These are phyloP conservation scores for Cardamine occulta DNA, from an alignment of 345 rosid species.

Conservation along the genomic window DNA sequence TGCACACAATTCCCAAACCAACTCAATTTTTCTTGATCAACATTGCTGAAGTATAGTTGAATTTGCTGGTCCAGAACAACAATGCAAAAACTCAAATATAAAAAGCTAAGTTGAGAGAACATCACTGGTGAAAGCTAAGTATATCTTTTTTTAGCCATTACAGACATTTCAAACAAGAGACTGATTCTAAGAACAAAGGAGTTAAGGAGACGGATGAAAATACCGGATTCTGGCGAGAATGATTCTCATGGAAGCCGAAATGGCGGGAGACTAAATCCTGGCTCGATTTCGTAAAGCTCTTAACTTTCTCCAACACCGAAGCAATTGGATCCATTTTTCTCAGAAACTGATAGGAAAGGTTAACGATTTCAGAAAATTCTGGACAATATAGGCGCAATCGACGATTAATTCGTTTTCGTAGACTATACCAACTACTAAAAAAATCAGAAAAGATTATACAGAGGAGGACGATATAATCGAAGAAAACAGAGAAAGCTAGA, in stretches of 20 bases:
- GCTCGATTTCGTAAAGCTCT: constrained; percentile 53
- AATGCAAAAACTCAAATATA: neutral
- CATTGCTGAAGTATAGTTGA: neutral
- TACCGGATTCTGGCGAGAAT: constrained; percentile 72
- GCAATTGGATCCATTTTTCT: constrained; percentile 61
- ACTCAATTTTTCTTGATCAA: neutral
- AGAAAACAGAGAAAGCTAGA: neutral
- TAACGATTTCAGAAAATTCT: neutral
- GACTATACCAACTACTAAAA: neutral
- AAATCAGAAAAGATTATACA: neutral
- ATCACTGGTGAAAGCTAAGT: neutral
- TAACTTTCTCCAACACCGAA: constrained; percentile 54
- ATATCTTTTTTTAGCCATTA: neutral
- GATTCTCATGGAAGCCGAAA: constrained; percentile 45
- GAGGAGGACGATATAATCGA: neutral
- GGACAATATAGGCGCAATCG: neutral
- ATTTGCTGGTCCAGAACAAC: neutral
- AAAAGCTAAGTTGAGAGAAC: neutral
- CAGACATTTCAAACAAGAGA: neutral
- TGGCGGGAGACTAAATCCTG: constrained; percentile 55
- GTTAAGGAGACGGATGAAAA: neutral
- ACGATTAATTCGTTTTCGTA: neutral
- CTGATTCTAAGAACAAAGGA: neutral
- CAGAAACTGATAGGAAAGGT: neutral
- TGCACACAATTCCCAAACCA: constrained; percentile 41